Base-by-base conservation (phyloP, 352 stramenopile species). In the Globisporangium uncinulatum region DNA sequence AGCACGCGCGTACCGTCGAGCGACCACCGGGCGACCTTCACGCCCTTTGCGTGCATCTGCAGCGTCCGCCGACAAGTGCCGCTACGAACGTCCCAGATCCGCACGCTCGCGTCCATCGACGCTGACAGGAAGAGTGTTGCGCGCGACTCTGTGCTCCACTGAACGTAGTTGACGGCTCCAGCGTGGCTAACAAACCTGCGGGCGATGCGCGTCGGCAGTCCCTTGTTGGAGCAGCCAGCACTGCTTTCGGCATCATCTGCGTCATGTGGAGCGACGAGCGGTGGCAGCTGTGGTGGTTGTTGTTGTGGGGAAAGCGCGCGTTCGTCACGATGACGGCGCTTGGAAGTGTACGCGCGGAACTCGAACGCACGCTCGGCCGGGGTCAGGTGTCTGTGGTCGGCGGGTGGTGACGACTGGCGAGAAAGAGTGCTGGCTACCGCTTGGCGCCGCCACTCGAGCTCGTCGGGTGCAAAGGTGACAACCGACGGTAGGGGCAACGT, bases 1-100 rank as follows among this genome's bases (percentile, higher is more conserved):
- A 83, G 62, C 20, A 83, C 54, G 15, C 61, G 53, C 10, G 34
- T 57, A 4, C 79, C 74, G 20, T 84, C 72, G 4, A 73, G 54
- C n/a, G 76, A 69, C 79, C 79, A 89, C 51, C 73, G 71, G n/a
- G 74, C 72, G 36, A 62, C 75, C 57, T 72, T 76, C 19, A 89
- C 79, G 34, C 72, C 74, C 6, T 71, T 59, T 0, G 43, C 64
- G 46, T 84, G 71, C 36, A 74, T 62, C 10, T 14, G 17, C 31
- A 83, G 36, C 1, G 53, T 29, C 4, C 67, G 59, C 20, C 56
- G 60, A 42, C 57, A 57, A 2, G 54, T 29, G 8, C 50, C 42
- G 14, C 53, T 37, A 4, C 62, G 61, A 34, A 42, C 41, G 57
- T 62, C 64, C 79, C 79, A 89, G 6, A 89, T 52, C 7, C 72